These are phyloP conservation scores for Aspergillus cavernicola DNA, from an alignment of 495 filamentous ascomycete genomes.

Conservation along the genomic window DNA sequence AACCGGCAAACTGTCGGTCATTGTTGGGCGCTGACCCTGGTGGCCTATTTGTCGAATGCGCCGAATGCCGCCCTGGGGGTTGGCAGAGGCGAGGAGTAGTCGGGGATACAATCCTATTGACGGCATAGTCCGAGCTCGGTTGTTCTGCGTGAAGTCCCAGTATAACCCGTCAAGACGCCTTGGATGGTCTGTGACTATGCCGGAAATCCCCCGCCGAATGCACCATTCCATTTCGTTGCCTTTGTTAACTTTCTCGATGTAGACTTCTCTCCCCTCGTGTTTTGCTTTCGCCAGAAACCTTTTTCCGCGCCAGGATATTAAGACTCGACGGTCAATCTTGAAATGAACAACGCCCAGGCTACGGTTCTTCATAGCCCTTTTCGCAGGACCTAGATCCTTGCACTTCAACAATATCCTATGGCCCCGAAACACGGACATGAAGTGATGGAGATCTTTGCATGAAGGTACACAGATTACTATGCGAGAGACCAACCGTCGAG, in stretches of 20 bases:
- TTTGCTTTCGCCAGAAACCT: not conserved
- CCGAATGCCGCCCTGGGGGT: not conserved
- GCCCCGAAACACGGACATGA: not conserved
- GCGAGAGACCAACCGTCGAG: not conserved
- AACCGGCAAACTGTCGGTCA: no score
- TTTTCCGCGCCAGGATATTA: not conserved
- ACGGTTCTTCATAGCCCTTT: not conserved
- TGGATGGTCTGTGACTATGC: not conserved
- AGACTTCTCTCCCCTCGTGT: not conserved
- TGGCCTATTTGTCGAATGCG: not conserved
- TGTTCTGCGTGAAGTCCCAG: not conserved
- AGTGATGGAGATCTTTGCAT: not conserved
- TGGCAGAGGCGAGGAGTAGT: not conserved
- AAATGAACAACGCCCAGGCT: not conserved
- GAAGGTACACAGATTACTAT: not conserved
- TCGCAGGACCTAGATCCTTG: not conserved
- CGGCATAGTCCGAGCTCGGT: not conserved
- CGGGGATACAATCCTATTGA: not conserved
- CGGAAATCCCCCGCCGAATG: not conserved
- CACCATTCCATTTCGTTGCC: not conserved
- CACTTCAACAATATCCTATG: not conserved
- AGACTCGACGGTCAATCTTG: not conserved
- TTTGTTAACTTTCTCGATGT: not conserved
- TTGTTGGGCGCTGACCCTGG: not conserved
- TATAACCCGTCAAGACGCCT: not conserved